Conservation (phyloP, 2,329 filamentous ascomycete species). For the Stachybotrys echinatus region DNA sequence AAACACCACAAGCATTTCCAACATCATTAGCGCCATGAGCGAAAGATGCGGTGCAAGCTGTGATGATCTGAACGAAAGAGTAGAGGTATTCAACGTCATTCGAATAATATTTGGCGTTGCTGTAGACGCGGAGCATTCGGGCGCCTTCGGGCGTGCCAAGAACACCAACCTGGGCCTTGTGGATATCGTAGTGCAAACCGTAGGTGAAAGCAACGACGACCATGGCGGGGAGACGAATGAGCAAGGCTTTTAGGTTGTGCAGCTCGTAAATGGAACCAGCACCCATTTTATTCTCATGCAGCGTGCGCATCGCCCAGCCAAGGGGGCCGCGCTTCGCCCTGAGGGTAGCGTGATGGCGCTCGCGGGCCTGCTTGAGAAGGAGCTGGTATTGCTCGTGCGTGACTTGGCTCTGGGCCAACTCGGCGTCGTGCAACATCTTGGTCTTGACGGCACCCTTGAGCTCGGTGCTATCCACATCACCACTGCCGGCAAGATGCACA, state of each 20-base stretch:
- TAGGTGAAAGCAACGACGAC: conserved; percentile 62
- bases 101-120: conserved; percentile 24
- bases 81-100: conserved; percentile 39
- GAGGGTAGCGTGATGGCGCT: no score
- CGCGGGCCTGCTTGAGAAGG: no score
- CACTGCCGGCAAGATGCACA: no score
- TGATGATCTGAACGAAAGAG: conserved; percentile 34
- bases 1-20: conserved; percentile 32
- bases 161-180: conserved; percentile 67
- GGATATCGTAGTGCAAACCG: conserved; percentile 77
- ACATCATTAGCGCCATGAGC: conserved; percentile 37
- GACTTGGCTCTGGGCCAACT: conserved; percentile 46
- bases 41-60: conserved; percentile 19
- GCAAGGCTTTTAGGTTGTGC: conserved; percentile 59
- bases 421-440: conserved; percentile 10
- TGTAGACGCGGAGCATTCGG: conserved; percentile 48
- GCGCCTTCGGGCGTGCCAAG: conserved; percentile 66
- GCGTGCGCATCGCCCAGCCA: conserved; percentile 75
- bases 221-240: conserved; percentile 65
- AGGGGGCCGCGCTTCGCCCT: conserved; percentile 59
- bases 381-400: conserved; percentile 60
- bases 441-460: conserved; percentile 10
- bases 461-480: no score
- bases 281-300: conserved; percentile 69
- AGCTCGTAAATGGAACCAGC: conserved; percentile 69